Conservation (phyloP, 1,139 yeast genomes). For the Tardiomyces blankii region DNA sequence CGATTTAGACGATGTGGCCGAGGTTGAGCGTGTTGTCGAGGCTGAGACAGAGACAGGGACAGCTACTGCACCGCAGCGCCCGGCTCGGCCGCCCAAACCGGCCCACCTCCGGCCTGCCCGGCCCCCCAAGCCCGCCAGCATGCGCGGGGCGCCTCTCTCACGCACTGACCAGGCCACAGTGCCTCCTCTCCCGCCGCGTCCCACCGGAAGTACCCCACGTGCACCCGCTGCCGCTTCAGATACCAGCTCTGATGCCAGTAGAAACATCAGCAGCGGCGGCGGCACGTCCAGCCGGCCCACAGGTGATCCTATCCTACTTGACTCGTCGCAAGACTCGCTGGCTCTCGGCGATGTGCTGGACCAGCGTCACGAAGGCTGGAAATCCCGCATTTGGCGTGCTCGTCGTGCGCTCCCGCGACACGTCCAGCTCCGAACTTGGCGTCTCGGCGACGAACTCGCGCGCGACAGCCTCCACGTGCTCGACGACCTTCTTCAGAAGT, state of each 20-base stretch:
- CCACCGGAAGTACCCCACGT: background rate
- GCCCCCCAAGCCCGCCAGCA: background rate
- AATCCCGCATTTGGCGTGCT: constrained; percentile 28
- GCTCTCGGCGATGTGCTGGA: constrained; percentile 21
- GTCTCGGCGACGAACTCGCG: constrained; percentile 24
- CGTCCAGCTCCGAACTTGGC: constrained; percentile 25
- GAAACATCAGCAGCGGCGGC: no score
- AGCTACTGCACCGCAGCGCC: background rate
- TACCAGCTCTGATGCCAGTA: no score
- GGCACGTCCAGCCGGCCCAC: constrained; percentile 3
- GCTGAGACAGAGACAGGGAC: background rate
- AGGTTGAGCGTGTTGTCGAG: background rate
- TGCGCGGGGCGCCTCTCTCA: background rate
- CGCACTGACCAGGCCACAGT: constrained; percentile 1
- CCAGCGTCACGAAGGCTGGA: constrained; percentile 34
- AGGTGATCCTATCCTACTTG: constrained; percentile 13
- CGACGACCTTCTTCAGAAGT: background rate
- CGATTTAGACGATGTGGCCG: background rate
- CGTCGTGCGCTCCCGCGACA: constrained; percentile 21
- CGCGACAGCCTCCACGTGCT: constrained; percentile 12
- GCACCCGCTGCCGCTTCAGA: no score
- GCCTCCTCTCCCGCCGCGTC: constrained; percentile 3
- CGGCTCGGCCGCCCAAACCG: constrained; percentile 2
- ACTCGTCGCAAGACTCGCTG: constrained; percentile 20
- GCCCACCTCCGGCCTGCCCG: background rate